Conservation (phyloP, 345 rosid species). For the Citrus sinensis region DVS_A1.0 CM039168.1:4894501-4895000, state of each 20-base stretch:
- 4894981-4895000: neutral
- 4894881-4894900: neutral
- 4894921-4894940: constrained; percentile 22
- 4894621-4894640: constrained; percentile 1
- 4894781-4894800: neutral
- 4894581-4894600: neutral
- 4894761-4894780: neutral
- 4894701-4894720: constrained; percentile 30
- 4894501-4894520: neutral
- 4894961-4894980: neutral
- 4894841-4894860: neutral
- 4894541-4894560: neutral
- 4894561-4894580: neutral
- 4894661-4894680: neutral
- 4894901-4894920: neutral
- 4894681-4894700: constrained; percentile 18
- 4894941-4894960: neutral
- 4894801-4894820: neutral
- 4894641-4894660: constrained; percentile 16
- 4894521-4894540: neutral
- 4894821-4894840: neutral
- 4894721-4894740: constrained; percentile 13
- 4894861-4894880: too few relatives aligned
- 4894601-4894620: constrained; percentile 3
- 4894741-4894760: constrained; percentile 5